Evolutionary conservation across 2,329 filamentous ascomycete species (phyloP).

Genomic region (Penicillium sp.): DNA sequence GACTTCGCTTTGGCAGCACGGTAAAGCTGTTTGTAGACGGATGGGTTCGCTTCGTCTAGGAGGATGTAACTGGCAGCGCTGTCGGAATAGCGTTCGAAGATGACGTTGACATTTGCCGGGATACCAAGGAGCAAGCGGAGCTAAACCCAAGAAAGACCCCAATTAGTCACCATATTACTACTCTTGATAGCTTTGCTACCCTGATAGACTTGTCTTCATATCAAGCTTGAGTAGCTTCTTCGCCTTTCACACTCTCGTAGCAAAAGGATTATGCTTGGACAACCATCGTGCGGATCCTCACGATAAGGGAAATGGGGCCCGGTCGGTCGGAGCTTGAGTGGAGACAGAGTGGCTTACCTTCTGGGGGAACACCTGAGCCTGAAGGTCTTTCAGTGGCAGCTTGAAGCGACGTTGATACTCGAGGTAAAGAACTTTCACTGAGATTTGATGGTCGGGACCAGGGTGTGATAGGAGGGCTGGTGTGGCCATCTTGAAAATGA

Average conservation of each 20-base stretch:
- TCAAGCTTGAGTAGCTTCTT: neutral
- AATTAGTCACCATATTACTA: slow-evolving; percentile 10
- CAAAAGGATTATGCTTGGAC: slow-evolving; percentile 5
- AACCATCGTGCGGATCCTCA: slow-evolving; percentile 7
- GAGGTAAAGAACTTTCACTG: slow-evolving; percentile 76
- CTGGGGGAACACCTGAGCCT: slow-evolving; percentile 64
- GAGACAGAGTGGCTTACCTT: slow-evolving; percentile 65
- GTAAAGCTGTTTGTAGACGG: slow-evolving; percentile 94
- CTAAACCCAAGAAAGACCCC: slow-evolving; percentile 41
- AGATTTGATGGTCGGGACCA: slow-evolving; percentile 66
- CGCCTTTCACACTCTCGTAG: neutral
- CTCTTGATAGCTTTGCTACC: no score
- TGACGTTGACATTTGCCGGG: slow-evolving; percentile 53
- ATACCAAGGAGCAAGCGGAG: slow-evolving; percentile 65
- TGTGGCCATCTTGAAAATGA: slow-evolving; percentile 23
- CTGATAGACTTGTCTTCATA: neutral
- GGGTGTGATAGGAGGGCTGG: slow-evolving; percentile 41
- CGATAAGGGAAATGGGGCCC: slow-evolving; percentile 15
- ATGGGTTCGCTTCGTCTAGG: slow-evolving; percentile 68
- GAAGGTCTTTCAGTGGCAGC: slow-evolving; percentile 79
- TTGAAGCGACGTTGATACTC: slow-evolving; percentile 77
- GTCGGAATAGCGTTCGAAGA: slow-evolving; percentile 92
- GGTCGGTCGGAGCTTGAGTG: slow-evolving; percentile 28
- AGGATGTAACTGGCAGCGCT: slow-evolving; percentile 74
- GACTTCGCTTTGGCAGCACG: slow-evolving; percentile 96